Evolutionary conservation across 2,329 filamentous ascomycete species (phyloP).

Genomic region (Drechslerella coelobrocha): DNA sequence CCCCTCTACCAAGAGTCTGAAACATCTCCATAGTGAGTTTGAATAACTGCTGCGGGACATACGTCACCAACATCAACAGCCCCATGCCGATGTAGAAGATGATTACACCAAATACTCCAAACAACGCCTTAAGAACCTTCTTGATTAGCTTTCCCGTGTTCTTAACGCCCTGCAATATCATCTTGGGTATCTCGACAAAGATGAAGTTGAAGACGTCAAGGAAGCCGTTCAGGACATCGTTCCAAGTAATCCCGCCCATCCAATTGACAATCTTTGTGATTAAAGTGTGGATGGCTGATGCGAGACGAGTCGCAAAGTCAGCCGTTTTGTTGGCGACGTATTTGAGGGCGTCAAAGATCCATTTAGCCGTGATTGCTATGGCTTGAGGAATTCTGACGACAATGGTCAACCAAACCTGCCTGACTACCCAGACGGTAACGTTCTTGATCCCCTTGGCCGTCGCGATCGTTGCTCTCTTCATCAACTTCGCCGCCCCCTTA

Average conservation of each 20-base stretch:
- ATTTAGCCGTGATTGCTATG: conserved; percentile 59
- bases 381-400: conserved; percentile 55
- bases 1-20: conserved; percentile 30
- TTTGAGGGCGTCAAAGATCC: conserved; percentile 56
- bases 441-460: conserved; percentile 29
- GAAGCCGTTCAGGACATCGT: conserved; percentile 57
- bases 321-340: conserved; percentile 15
- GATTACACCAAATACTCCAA: conserved; percentile 22
- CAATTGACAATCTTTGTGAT: conserved; percentile 58
- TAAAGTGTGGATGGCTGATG: conserved; percentile 56
- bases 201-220: conserved; percentile 56
- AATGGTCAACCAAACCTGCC: conserved; percentile 23
- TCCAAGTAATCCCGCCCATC: conserved; percentile 57
- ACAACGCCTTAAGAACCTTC: conserved; percentile 36
- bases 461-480: conserved; percentile 20
- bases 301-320: conserved; percentile 59
- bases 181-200: conserved; percentile 33
- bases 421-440: conserved; percentile 25
- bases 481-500: conserved; percentile 26
- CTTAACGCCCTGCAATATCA: conserved; percentile 18
- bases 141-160: conserved; percentile 30
- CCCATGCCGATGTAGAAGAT: conserved; percentile 32
- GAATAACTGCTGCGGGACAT: conserved; percentile 41
- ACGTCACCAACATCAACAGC: conserved; percentile 24
- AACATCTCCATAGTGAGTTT: conserved; percentile 35